These are phyloP conservation scores for Betula pendula DNA, from an alignment of 306 rosid species.

Conservation along the genomic window DNA sequence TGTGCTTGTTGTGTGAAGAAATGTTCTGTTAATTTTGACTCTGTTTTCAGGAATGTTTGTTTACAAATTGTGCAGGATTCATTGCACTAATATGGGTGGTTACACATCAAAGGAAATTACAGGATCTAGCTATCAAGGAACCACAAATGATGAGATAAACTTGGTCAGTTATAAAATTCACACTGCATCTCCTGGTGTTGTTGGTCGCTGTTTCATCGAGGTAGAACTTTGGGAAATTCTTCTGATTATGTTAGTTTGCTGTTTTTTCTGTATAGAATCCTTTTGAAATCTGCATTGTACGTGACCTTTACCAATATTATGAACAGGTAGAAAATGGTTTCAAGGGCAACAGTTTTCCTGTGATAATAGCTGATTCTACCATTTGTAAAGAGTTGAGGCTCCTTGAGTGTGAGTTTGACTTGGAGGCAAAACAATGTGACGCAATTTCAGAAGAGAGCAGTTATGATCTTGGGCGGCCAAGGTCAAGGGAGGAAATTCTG, in stretches of 20 bases:
- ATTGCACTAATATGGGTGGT: constrained; percentile 70
- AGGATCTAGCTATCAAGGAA: constrained; percentile 46
- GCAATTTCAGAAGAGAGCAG: constrained; percentile 51
- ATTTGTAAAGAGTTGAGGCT: constrained; percentile 72
- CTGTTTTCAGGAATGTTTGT: constrained; percentile 20
- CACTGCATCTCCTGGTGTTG: constrained; percentile 53
- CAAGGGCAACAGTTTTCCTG: constrained; percentile 76
- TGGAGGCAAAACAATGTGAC: constrained; percentile 41
- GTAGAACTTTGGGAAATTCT: constrained; percentile 33
- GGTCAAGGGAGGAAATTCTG: constrained; percentile 69
- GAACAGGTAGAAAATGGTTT: constrained; percentile 90
- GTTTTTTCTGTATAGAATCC: constrained; percentile 3
- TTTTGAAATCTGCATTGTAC: not conserved
- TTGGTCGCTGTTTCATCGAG: constrained; percentile 93
- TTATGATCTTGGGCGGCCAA: constrained; percentile 47
- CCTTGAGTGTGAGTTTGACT: constrained; percentile 70
- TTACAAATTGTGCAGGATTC: constrained; percentile 58
- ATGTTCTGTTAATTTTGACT: constrained; percentile 16
- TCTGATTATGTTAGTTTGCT: not conserved
- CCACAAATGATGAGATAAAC: constrained; percentile 56
- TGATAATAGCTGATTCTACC: constrained; percentile 76
- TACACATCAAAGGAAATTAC: constrained; percentile 59
- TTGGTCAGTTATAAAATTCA: constrained; percentile 55
- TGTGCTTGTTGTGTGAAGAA: constrained; percentile 22
- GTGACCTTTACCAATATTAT: constrained; percentile 21